Conservation (phyloP, 768 basidiomycete genomes). For the Mycena leptocephala region DNA sequence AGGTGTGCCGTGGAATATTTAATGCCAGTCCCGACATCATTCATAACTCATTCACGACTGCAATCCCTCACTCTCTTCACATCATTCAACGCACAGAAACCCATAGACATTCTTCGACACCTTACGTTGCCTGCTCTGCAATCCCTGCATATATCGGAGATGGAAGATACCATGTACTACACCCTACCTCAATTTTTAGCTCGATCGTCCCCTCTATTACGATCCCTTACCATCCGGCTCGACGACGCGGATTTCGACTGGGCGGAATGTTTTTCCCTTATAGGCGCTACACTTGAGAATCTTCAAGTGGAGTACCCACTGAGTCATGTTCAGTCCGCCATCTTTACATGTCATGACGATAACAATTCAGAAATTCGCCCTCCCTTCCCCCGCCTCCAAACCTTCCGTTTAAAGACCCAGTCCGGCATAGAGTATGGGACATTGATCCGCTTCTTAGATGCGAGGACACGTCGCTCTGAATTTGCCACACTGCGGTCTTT, state of each 20-base stretch:
- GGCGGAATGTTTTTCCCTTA: neutral
- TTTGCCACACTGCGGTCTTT: neutral
- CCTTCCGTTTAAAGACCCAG: neutral
- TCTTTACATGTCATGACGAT: neutral
- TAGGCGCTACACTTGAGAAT: neutral
- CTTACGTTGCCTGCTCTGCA: slow-evolving; percentile 3
- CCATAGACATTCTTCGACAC: neutral
- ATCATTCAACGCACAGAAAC: neutral
- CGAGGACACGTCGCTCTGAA: neutral
- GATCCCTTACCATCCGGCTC: neutral
- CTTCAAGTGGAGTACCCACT: neutral
- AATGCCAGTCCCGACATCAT: neutral
- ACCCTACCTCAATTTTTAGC: neutral
- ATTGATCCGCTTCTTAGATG: neutral
- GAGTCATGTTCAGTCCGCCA: neutral
- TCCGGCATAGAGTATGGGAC: neutral
- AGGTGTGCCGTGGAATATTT: neutral
- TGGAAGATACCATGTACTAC: neutral
- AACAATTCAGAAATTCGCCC: neutral
- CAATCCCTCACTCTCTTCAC: slow-evolving; percentile 1
- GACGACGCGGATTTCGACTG: neutral
- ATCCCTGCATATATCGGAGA: neutral
- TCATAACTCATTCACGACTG: neutral
- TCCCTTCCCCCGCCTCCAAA: neutral
- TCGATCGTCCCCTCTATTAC: slow-evolving; percentile 5